Base-by-base conservation (phyloP, 805 yeast genomes). In the Ogataea saltuana region DNA sequence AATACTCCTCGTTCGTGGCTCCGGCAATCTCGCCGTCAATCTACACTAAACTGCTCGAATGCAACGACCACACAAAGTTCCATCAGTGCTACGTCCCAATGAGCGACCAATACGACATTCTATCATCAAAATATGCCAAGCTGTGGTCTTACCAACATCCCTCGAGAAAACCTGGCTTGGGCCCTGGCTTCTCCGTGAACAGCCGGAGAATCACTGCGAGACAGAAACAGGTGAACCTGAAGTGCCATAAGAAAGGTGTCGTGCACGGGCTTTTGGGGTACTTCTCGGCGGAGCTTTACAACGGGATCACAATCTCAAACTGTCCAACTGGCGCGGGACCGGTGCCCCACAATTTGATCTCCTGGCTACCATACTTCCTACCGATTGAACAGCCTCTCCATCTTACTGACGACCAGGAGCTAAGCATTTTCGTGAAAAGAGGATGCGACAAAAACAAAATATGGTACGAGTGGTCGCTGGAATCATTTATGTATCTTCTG, bases 221-320 rank as follows among this genome's bases (percentile, higher is more conserved):
- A 26, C 55, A 54, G 38, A 42, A 39, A 3, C 59, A 58, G 28
- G 32, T 52, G 8, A 45, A 56, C 0, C 74, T 83, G 46, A 66
- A 67, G 37, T 68, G 76, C 5, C 68, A 70, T 12, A 63, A 73
- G 23, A 70, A 75, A 41, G 76, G 84, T 2, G 74, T 73, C 15
- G 60, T 87, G 3, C 90, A 88, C 59, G 96, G 91, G 0, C 60
- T 89, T 26, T 68, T 80, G 3, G 97, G 97, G 0, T 81, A 70
- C 56, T 90, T 90, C 56, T 72, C 72, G n/a, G 81, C 93, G 0
- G 74, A 64, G 2, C 69, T 89, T n/a, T 86, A 80, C 59, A 76
- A 74, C 1, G 83, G 79, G 35, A 68, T 81, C 18, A 58, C 58
- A 7, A 65, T 86, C 4, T 75, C 84, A 21, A 81, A 75, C 12